Conservation (phyloP, 2,329 filamentous ascomycete genomes). For the Microdochium trichocladiopsis region DNA sequence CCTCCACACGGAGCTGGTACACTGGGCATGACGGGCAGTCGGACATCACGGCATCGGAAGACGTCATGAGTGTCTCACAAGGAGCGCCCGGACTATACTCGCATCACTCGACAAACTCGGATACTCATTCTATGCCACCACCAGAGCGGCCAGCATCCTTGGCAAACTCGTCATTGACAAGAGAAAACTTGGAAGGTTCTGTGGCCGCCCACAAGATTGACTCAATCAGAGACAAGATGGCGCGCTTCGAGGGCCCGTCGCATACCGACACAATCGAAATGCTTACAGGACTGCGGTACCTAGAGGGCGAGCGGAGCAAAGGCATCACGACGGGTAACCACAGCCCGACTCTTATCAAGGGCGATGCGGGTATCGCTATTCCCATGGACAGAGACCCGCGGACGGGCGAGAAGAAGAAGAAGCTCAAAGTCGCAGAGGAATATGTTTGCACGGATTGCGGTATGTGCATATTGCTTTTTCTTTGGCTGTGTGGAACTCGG, state of each 20-base stretch:
- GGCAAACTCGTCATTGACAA: constrained; percentile 60
- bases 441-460: constrained; percentile 96
- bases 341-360: constrained; percentile 74
- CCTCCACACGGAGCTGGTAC: constrained; percentile 53
- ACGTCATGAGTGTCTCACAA: constrained; percentile 27
- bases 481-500: background rate
- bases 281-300: constrained; percentile 81
- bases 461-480: constrained; percentile 27
- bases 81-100: constrained; percentile 19
- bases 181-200: constrained; percentile 72
- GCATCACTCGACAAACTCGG: constrained; percentile 29
- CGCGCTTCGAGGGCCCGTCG: constrained; percentile 66
- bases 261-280: constrained; percentile 89
- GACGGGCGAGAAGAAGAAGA: constrained; percentile 76
- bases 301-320: constrained; percentile 79
- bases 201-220: constrained; percentile 60
- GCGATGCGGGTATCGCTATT: constrained; percentile 81
- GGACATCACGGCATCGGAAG: constrained; percentile 44
- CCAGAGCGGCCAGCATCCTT: constrained; percentile 55
- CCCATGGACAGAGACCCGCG: constrained; percentile 69
- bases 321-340: constrained; percentile 83
- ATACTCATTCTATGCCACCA: constrained; percentile 48
- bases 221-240: constrained; percentile 79
- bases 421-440: constrained; percentile 75
- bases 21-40: constrained; percentile 51